phyloP scores from a whole-genome alignment of 805 yeast genomes.

The Lipomyces oligophaga region DNA sequence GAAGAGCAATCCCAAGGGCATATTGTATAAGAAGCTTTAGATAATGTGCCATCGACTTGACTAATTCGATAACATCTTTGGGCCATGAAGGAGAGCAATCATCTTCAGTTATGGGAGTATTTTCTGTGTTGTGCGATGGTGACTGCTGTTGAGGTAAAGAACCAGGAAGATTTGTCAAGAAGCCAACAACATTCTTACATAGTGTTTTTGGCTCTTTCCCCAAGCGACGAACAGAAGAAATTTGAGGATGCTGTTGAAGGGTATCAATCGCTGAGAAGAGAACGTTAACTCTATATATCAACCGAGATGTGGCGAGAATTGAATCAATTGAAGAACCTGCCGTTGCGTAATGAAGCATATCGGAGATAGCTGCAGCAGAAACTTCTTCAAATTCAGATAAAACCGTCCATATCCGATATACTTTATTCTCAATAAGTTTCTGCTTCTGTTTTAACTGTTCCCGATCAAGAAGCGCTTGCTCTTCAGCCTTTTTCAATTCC shows the following conservation, averaged over 20 bases:
- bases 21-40: slow-evolving; percentile 77
- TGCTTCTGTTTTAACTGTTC: slow-evolving; percentile 51
- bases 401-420: slow-evolving; percentile 74
- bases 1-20: slow-evolving; percentile 75
- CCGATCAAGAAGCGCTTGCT: slow-evolving; percentile 44
- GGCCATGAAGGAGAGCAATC: slow-evolving; percentile 17
- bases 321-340: slow-evolving; percentile 67
- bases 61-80: slow-evolving; percentile 60
- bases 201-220: slow-evolving; percentile 73
- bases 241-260: slow-evolving; percentile 7
- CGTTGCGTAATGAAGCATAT: slow-evolving; percentile 83
- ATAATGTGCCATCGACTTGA: slow-evolving; percentile 90
- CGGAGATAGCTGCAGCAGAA: slow-evolving; percentile 83
- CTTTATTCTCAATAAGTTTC: slow-evolving; percentile 56
- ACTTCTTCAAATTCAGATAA: slow-evolving; percentile 86
- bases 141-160: slow-evolving; percentile 35
- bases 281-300: slow-evolving; percentile 70
- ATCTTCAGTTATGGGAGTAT: too few relatives aligned
- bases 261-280: slow-evolving; percentile 72
- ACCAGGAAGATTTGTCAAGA: slow-evolving; percentile 76
- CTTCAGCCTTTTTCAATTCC: slow-evolving; percentile 28
- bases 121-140: background rate
- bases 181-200: slow-evolving; percentile 85
- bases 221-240: slow-evolving; percentile 6
- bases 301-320: slow-evolving; percentile 60